These are phyloP conservation scores for Fragilariopsis cylindrus DNA, from an alignment of 108 stramenopile genomes.

Conservation along the genomic window DNA sequence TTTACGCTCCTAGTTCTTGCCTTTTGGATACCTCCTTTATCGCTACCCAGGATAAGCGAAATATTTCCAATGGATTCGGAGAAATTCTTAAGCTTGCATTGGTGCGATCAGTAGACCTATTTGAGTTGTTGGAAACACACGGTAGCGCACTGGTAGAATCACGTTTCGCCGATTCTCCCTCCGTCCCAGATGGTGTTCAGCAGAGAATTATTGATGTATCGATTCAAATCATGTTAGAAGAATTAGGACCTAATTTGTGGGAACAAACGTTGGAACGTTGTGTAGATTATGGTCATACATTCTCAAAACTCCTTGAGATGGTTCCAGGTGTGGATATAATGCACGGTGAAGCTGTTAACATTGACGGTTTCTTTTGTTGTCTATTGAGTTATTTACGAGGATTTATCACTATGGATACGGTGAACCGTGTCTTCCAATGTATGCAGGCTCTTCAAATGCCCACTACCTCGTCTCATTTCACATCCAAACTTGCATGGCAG, in stretches of 20 bases:
- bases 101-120: slow-evolving; percentile 87
- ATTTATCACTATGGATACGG: slow-evolving; percentile 77
- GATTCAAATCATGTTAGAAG: slow-evolving; percentile 97
- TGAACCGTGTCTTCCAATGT: slow-evolving; percentile 79
- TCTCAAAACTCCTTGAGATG: slow-evolving; percentile 95
- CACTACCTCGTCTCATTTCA: slow-evolving; percentile 68
- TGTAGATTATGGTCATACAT: slow-evolving; percentile 94
- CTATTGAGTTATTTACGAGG: slow-evolving; percentile 86
- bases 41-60: slow-evolving; percentile 77
- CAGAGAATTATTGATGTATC: slow-evolving; percentile 91
- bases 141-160: slow-evolving; percentile 81
- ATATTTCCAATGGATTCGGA: slow-evolving; percentile 94
- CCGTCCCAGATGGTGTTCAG: slow-evolving; percentile 66
- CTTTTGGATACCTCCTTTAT: slow-evolving; percentile 90
- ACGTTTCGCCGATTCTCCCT: slow-evolving; percentile 52
- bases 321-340: slow-evolving; percentile 91
- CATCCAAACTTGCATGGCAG: slow-evolving; percentile 82
- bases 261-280: slow-evolving; percentile 90
- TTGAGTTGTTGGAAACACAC: slow-evolving; percentile 92
- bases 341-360: slow-evolving; percentile 98
- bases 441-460: slow-evolving; percentile 86
- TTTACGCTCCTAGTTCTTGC: slow-evolving; percentile 89
- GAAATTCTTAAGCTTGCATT: slow-evolving; percentile 96
- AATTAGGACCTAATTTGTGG: slow-evolving; percentile 97
- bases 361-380: slow-evolving; percentile 95